Conservation (phyloP, 2,329 filamentous ascomycete genomes). For the Colletotrichum agaves region DNA sequence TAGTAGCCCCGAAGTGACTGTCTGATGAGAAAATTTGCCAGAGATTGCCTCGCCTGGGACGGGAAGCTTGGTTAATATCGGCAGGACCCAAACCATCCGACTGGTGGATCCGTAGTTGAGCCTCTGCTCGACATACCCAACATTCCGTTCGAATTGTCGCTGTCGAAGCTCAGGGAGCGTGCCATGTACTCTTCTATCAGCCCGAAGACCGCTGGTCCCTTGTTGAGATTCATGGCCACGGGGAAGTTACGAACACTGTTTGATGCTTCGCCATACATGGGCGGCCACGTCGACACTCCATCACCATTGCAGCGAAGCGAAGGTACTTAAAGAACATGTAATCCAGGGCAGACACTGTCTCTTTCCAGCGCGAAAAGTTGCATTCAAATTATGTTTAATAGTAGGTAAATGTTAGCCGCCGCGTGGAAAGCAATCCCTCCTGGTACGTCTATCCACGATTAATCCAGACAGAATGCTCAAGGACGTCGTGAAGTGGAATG, state of each 20-base stretch:
- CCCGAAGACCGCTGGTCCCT: background rate
- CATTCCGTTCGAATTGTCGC: background rate
- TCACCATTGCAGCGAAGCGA: background rate
- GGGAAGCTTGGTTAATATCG: background rate
- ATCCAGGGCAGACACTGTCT: constrained; percentile 1
- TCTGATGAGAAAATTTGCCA: background rate
- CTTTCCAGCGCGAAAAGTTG: constrained; percentile 37
- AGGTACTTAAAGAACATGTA: constrained; percentile 1
- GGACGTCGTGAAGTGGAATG: background rate
- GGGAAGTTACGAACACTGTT: constrained; percentile 2
- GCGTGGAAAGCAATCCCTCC: constrained; percentile 49
- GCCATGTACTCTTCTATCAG: background rate
- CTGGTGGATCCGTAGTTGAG: background rate
- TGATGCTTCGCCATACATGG: background rate
- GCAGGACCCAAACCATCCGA: background rate
- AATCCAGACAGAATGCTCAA: constrained; percentile 50
- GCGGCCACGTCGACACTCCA: background rate
- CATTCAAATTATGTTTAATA: constrained; percentile 54
- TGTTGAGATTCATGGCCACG: background rate
- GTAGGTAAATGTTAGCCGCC: constrained; percentile 52
- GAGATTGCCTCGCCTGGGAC: background rate
- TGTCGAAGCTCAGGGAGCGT: background rate
- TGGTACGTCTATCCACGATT: constrained; percentile 54
- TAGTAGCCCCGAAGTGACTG: background rate
- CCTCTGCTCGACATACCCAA: constrained; percentile 4